Evolutionary conservation across 768 basidiomycete species (phyloP).

Genomic region (Dacryopinax primogenitus): DNA sequence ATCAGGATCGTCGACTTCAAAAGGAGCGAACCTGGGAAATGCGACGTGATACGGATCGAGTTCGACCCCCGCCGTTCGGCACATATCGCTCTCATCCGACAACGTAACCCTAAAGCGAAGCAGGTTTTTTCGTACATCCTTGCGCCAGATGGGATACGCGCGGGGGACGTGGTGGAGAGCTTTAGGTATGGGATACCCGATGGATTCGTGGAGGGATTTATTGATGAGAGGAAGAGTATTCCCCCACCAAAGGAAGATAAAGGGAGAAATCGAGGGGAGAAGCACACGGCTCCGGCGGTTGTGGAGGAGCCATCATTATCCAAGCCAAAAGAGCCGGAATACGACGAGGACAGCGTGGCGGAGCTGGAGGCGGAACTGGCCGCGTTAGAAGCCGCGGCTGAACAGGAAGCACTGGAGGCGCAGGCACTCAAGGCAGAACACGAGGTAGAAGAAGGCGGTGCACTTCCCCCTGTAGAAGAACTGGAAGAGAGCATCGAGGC

Average conservation of each 20-base stretch:
- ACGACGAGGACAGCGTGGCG: neutral
- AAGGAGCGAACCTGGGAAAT: conserved; percentile 62
- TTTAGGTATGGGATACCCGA: conserved; percentile 73
- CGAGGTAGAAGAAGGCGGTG: neutral
- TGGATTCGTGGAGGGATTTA: conserved; percentile 48
- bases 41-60: conserved; percentile 87
- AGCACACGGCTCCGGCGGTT: neutral
- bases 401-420: neutral
- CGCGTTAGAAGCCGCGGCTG: neutral
- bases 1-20: conserved; percentile 78
- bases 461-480: neutral
- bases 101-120: conserved; percentile 40
- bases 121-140: conserved; percentile 77
- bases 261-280: too few species aligned
- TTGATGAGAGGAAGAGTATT: conserved; percentile 17
- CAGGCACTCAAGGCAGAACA: neutral
- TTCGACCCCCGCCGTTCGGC: conserved; percentile 91
- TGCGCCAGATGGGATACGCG: conserved; percentile 76
- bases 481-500: neutral
- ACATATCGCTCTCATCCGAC: conserved; percentile 81
- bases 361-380: conserved; percentile 3
- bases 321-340: neutral
- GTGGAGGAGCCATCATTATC: neutral
- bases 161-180: conserved; percentile 77
- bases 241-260: too few species aligned